Conservation (phyloP, 1,284 basidiomycete species). For the Caloboletus inedulis region DNA sequence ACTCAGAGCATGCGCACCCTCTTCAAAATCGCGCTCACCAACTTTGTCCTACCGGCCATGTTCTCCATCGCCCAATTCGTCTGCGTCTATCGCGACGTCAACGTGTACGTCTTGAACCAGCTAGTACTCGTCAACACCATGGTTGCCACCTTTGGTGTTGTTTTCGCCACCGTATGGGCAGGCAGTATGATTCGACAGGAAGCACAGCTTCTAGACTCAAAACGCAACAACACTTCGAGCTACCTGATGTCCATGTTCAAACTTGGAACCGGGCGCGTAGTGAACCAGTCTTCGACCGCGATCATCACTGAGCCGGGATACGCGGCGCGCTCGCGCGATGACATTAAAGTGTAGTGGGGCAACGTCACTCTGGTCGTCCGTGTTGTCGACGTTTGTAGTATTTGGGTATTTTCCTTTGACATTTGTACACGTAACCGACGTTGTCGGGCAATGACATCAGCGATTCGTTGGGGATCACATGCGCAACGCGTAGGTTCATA, state of each 20-base stretch:
- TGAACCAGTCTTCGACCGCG: not conserved
- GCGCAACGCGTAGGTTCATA: no score
- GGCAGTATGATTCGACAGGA: constrained; percentile 8
- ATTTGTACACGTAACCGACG: no score
- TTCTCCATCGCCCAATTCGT: constrained; percentile 28
- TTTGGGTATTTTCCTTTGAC: no score
- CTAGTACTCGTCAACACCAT: constrained; percentile 9
- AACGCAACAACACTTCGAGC: not conserved
- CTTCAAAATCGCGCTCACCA: constrained; percentile 24
- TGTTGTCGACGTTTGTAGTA: not conserved
- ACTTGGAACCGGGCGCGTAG: not conserved
- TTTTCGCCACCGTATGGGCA: constrained; percentile 18
- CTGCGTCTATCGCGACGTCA: not conserved
- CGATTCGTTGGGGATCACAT: no score
- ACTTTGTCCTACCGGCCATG: constrained; percentile 24
- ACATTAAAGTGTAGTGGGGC: not conserved
- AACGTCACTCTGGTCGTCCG: not conserved
- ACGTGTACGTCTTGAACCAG: constrained; percentile 1
- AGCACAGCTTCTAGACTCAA: not conserved
- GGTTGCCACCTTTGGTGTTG: constrained; percentile 15
- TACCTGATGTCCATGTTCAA: constrained; percentile 4
- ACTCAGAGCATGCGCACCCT: constrained; percentile 17
- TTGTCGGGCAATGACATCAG: no score
- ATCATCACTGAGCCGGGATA: not conserved
- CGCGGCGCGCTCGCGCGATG: not conserved